Conservation (phyloP, 345 rosid genomes). For the Erucastrum elatum region DNA sequence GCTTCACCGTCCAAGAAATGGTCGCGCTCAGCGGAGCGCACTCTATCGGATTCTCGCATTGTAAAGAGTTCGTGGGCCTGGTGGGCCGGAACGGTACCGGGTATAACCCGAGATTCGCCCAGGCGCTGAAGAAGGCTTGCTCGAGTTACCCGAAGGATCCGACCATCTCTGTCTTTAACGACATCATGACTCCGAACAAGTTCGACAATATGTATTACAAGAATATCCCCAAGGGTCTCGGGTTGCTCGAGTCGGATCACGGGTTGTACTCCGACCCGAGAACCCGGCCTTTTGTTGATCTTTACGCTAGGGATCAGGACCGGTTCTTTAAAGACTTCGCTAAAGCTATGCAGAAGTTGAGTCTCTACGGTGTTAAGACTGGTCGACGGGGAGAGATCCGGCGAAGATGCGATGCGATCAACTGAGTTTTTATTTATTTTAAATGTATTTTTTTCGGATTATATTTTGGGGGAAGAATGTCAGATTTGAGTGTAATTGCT, state of each 20-base stretch:
- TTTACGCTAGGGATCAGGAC: slow-evolving; percentile 66
- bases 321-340: slow-evolving; percentile 70
- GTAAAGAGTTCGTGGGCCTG: slow-evolving; percentile 61
- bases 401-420: slow-evolving; percentile 83
- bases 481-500: slow-evolving; percentile 27
- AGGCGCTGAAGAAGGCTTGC: slow-evolving; percentile 66
- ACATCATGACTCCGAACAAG: slow-evolving; percentile 82
- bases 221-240: slow-evolving; percentile 79
- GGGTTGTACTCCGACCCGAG: slow-evolving; percentile 55
- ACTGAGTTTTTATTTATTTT: slow-evolving; percentile 36
- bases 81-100: slow-evolving; percentile 47
- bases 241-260: slow-evolving; percentile 76
- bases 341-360: slow-evolving; percentile 79
- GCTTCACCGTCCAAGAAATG: slow-evolving; percentile 76
- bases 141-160: slow-evolving; percentile 58
- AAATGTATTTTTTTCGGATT: not conserved
- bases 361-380: slow-evolving; percentile 65
- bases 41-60: slow-evolving; percentile 90
- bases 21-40: slow-evolving; percentile 92
- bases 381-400: slow-evolving; percentile 91
- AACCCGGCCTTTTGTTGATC: slow-evolving; percentile 63
- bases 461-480: slow-evolving; percentile 11
- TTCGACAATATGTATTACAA: slow-evolving; percentile 85
- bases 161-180: slow-evolving; percentile 81
- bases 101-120: slow-evolving; percentile 74